Percentiles rank a stretch among this genome's conserved stretches.
Conservation (phyloP, 2,329 filamentous ascomycete species). For the Coniochaeta prunicola region DNA sequence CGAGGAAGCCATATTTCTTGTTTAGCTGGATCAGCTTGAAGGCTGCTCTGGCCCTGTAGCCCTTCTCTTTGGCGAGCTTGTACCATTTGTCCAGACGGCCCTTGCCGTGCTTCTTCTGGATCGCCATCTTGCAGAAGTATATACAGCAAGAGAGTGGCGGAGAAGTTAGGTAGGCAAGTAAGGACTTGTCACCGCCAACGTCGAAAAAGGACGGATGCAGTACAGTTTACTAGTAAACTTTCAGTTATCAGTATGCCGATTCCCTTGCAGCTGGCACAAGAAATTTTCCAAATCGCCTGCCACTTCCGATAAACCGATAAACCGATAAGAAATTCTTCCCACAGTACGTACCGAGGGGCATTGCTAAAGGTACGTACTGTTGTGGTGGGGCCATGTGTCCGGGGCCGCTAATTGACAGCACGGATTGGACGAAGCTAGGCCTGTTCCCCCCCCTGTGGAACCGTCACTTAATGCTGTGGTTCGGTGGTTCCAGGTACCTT, state of each 20-base stretch:
- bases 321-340: neutral
- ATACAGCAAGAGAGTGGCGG: neutral
- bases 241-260: neutral
- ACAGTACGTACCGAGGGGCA: neutral
- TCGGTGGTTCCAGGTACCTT: no score
- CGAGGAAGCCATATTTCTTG: conserved; percentile 97
- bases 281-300: neutral
- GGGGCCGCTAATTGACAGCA: neutral
- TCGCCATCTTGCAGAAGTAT: conserved; percentile 59
- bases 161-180: conserved; percentile 3
- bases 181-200: neutral
- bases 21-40: conserved; percentile 98
- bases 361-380: neutral
- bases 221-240: no score
- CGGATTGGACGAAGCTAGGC: neutral
- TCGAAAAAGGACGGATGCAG: neutral
- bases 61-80: conserved; percentile 96
- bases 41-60: conserved; percentile 88
- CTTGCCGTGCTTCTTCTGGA: conserved; percentile 98
- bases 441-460: no score
- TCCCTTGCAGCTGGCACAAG: conserved; percentile 5
- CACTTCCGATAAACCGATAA: neutral
- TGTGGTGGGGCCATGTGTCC: neutral
- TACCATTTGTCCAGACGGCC: conserved; percentile 99
- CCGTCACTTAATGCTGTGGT: no score